A percentile compares a stretch with the other conserved stretches of the same genome.
Conservation (phyloP, 1,139 yeast species). For the Diutina mesorugosa region DNA sequence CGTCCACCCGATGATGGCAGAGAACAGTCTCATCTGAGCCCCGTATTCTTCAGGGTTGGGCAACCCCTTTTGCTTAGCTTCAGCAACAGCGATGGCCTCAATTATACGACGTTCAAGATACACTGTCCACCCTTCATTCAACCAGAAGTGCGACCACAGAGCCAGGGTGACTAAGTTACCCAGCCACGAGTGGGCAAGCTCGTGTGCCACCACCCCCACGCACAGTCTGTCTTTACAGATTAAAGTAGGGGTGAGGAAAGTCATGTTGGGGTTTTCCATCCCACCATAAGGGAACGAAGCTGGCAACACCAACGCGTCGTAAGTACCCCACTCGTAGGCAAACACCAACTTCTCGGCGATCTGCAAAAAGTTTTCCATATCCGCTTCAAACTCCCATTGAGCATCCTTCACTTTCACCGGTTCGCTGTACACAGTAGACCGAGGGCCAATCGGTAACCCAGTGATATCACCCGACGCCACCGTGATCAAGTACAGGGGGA, state of each 20-base stretch:
- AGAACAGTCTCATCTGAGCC: conserved; percentile 19
- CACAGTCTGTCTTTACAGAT: conserved; percentile 22
- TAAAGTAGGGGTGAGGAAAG: conserved; percentile 24
- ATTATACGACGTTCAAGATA: conserved; percentile 23
- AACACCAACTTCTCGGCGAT: conserved; percentile 21
- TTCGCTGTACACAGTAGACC: conserved; percentile 21
- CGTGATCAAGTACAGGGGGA: conserved; percentile 23
- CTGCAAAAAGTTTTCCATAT: conserved; percentile 21
- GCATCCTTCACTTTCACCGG: conserved; percentile 14
- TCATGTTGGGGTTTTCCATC: conserved; percentile 27
- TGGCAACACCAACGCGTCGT: conserved; percentile 22
- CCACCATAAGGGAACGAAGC: conserved; percentile 26
- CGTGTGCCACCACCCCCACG: conserved; percentile 24
- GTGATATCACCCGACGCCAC: conserved; percentile 22
- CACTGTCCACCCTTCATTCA: conserved; percentile 29
- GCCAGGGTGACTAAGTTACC: conserved; percentile 25
- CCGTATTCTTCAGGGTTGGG: conserved; percentile 12
- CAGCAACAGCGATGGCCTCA: conserved; percentile 17
- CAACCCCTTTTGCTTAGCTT: conserved; percentile 12
- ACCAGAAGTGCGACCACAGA: conserved; percentile 28
- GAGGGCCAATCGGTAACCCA: conserved; percentile 20
- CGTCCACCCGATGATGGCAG: conserved; percentile 19
- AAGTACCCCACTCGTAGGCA: conserved; percentile 21
- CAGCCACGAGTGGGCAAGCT: conserved; percentile 26
- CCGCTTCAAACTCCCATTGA: conserved; percentile 25